Evolutionary conservation across 352 stramenopile species (phyloP), one percentile per base, ranked within the genome.

Genomic region (Halophytophthora batemanensis): DNA sequence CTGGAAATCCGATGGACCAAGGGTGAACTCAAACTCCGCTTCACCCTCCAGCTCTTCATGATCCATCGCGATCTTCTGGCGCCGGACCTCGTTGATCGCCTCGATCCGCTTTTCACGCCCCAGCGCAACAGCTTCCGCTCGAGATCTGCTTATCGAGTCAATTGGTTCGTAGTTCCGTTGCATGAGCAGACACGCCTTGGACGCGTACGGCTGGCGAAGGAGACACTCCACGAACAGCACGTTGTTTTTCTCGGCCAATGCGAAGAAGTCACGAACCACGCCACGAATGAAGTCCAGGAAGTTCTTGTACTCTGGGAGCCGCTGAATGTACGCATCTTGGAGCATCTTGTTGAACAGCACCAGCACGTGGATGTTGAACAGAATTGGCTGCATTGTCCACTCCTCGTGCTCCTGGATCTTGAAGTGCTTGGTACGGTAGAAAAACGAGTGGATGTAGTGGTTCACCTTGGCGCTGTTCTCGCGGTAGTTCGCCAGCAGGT

Each of bases 371-470:
- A 95, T 89, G 52, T 91, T 90, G 56, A 87, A 95, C 2, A 95
- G 60, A 57, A 95, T 85, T 18, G 85, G 85, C 35, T 95, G 81
- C 78, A 91, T 85, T 15, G 84, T 93, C 69, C 73, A 87, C 17
- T 87, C 61, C 21, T 93, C 74, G 44, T 84, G 70, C 45, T 76
- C 61, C 33, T 81, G 68, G 56, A 94, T 82, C 50, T 81, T 65
- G 53, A 94, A 94, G 50, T 90, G 71, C 37, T 89, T 90, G 22
- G 74, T 78, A 15, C 83, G 83, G 44, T 93, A 93, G 42, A 95
- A 88, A 46, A 93, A 93, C 19, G 82, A 88, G 64, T 93, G 81
- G 19, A 95, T 77, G 74, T 90, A 95, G 58, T 95, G 85, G 44
- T 95, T 95, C 53, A 95, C 77, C 59, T 90, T 90, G 34, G 74